Evolutionary conservation across 805 yeast species (phyloP), one percentile per base, ranked within the genome.

Genomic region (Candida sonorensis): DNA sequence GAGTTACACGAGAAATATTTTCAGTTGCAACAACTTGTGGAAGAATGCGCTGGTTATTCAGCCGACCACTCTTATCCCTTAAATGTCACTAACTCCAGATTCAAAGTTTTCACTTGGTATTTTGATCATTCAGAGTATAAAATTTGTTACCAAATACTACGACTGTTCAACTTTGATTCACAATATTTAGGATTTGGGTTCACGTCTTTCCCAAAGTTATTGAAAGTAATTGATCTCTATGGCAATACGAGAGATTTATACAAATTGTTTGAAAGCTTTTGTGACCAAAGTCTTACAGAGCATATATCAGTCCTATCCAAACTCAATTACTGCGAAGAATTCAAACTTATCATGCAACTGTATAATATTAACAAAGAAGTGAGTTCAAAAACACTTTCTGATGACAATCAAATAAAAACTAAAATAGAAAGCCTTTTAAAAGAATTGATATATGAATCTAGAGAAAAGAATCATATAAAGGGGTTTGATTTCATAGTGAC

Each of bases 71-170:
- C 10, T 6, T 23, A n/a, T 23, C 25, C 25, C 17, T 12, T 32
- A n/a, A 20, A 32, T 17, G 25, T 40, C n/a, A 15, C 29, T 7
- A 29, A 37, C 14, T 35, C 33, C 8, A 46, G 48, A 15, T 21
- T 38, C 7, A 42, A 39, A 11, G 14, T 42, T 6, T 52, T 54
- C 31, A 27, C 43, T 7, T 47, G 48, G 46, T 27, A 51, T 4
- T 48, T 38, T 34, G 28, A 40, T 9, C 42, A 50, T 16, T 38
- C 35, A 16, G 29, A 38, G 13, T 38, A 36, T 16, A 27, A 37
- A 8, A n/a, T 44, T 5, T 42, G 46, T 19, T 42, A 38, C 26
- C 26, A 12, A 5, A 34, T 35, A 13, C 15, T 41, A 3, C 23
- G 44, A 2, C 17, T 17, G 5, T 13, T 29, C 3, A 8, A 37